Conservation (phyloP, 257 asterid species). For the Thymus quinquecostatus region DNA sequence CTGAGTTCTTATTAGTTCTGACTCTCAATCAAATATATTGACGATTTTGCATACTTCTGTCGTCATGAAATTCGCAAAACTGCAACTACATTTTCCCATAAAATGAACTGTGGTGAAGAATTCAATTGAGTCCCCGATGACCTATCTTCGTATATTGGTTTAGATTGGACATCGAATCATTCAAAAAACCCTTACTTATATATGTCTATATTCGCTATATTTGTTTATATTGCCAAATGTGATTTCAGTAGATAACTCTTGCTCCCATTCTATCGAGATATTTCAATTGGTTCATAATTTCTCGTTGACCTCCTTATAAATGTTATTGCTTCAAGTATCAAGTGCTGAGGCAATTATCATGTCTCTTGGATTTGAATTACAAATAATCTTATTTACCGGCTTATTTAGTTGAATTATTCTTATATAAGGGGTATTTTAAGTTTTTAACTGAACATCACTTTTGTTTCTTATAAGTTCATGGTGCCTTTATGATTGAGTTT, state of each 20-base stretch:
- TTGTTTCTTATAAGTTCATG: not conserved
- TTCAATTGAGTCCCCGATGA: not conserved
- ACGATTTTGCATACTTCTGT: not conserved
- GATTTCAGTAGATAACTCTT: not conserved
- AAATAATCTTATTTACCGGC: not conserved
- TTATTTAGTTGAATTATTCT: not conserved
- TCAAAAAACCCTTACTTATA: not conserved
- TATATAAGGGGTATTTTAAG: not conserved
- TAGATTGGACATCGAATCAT: not conserved
- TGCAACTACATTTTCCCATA: not conserved
- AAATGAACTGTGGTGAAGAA: not conserved
- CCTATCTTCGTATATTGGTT: not conserved
- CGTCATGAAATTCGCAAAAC: not conserved
- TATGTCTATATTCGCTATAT: too few relatives aligned
- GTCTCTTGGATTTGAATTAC: not conserved
- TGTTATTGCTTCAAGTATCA: not conserved
- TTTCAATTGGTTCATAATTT: not conserved
- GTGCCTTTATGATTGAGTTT: not conserved
- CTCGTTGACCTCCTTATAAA: not conserved
- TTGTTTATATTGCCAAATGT: not conserved
- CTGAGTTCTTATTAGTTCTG: not conserved
- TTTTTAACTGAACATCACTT: not conserved
- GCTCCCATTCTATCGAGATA: not conserved
- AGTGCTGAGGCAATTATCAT: not conserved
- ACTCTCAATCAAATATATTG: not conserved